A percentile compares a stretch with the other conserved stretches of the same genome.
phyloP scores from a whole-genome alignment of 345 rosid genomes.

The Angophora floribunda region DNA sequence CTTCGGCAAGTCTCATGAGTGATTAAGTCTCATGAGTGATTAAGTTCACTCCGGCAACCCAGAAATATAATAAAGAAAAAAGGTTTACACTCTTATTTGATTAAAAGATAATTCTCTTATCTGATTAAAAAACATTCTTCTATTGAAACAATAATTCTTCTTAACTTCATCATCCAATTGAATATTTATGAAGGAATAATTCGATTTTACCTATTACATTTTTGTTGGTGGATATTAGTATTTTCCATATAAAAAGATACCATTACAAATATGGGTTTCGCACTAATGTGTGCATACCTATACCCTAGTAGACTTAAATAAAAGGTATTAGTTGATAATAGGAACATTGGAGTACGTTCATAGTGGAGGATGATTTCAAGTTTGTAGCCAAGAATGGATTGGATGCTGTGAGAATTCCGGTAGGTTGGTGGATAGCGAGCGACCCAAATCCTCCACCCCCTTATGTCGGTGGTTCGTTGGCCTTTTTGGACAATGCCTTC shows the following conservation, averaged over 20 bases:
- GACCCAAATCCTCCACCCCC: constrained; percentile 46
- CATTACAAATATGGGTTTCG: accelerated
- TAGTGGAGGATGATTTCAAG: constrained; percentile 50
- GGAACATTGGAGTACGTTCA: constrained; percentile 55
- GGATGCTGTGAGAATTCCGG: constrained; percentile 48
- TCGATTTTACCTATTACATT: background rate
- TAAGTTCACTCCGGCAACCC: too few relatives aligned
- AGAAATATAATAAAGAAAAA: background rate
- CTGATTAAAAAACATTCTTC: background rate
- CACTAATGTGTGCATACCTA: background rate
- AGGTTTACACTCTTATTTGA: background rate
- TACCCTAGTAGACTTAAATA: background rate
- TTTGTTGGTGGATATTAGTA: background rate
- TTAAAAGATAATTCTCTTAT: background rate
- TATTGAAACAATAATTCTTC: background rate
- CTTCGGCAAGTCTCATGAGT: too few relatives aligned
- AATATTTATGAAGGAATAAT: background rate
- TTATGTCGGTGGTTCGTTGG: constrained; percentile 48
- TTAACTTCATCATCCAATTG: background rate
- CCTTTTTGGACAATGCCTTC: constrained; percentile 47
- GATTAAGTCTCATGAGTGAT: too few relatives aligned
- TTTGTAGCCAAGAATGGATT: constrained; percentile 37
- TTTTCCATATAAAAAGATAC: background rate
- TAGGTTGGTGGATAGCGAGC: constrained; percentile 71
- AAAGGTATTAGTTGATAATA: background rate